Conservation (phyloP, 805 yeast species). For the Wickerhamiella slavikovae region DNA sequence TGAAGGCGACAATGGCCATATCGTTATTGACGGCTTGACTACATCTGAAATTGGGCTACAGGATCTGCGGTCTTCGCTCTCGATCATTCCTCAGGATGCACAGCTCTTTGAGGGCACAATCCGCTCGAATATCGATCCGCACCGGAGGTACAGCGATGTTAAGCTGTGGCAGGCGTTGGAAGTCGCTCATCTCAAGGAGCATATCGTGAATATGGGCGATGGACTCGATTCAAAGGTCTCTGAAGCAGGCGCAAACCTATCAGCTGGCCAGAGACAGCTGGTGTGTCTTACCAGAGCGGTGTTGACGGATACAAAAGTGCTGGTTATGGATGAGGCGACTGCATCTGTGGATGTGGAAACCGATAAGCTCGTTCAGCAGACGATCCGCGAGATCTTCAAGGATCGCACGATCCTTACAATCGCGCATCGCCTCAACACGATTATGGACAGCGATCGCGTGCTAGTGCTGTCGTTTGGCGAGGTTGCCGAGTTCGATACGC, state of each 20-base stretch:
- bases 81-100: constrained; percentile 87
- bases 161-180: constrained; percentile 67
- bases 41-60: constrained; percentile 49
- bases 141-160: constrained; percentile 43
- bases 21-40: constrained; percentile 49
- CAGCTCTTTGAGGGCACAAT: constrained; percentile 79
- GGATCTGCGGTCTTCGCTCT: constrained; percentile 56
- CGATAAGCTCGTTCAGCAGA: constrained; percentile 57
- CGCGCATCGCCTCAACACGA: constrained; percentile 77
- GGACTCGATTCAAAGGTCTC: constrained; percentile 35
- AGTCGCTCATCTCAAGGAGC: constrained; percentile 54
- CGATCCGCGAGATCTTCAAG: constrained; percentile 50
- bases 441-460: constrained; percentile 65
- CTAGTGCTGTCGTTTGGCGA: constrained; percentile 56
- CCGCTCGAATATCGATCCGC: constrained; percentile 76
- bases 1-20: constrained; percentile 52
- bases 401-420: constrained; percentile 70
- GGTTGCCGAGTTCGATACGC: constrained; percentile 61
- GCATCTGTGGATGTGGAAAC: constrained; percentile 84
- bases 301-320: constrained; percentile 49
- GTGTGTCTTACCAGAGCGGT: constrained; percentile 70
- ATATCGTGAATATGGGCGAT: constrained; percentile 32
- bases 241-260: constrained; percentile 72
- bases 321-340: constrained; percentile 75
- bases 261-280: constrained; percentile 76